A percentile compares a stretch with the other conserved stretches of the same genome.
Evolutionary conservation across 129 eudicot genomes (phyloP).

Genomic region (Mikania micrantha): DNA sequence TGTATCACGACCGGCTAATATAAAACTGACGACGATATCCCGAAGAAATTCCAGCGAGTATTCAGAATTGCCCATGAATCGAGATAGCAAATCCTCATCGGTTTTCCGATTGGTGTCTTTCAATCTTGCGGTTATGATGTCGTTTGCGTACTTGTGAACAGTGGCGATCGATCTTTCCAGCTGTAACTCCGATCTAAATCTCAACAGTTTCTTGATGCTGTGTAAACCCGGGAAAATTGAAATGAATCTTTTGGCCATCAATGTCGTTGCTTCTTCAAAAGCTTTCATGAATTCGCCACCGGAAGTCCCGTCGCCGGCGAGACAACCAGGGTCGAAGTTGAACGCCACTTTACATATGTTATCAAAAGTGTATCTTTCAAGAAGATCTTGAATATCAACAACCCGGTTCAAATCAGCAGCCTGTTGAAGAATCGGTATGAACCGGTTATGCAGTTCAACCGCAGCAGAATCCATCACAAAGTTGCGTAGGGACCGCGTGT

Average conservation of each 20-base stretch:
- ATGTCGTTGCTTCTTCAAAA: constrained; percentile 63
- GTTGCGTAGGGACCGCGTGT: constrained; percentile 52
- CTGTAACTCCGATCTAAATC: constrained; percentile 47
- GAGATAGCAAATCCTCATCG: constrained; percentile 63
- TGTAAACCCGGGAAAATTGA: constrained; percentile 27
- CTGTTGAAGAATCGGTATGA: constrained; percentile 44
- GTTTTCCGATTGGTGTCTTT: constrained; percentile 21
- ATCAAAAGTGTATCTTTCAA: constrained; percentile 82
- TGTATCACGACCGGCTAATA: constrained; percentile 84
- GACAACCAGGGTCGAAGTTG: constrained; percentile 67
- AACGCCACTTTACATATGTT: constrained; percentile 73
- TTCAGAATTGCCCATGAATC: constrained; percentile 47
- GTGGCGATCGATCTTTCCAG: constrained; percentile 34
- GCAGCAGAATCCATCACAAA: constrained; percentile 47
- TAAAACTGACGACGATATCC: constrained; percentile 61
- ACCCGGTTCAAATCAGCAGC: constrained; percentile 22
- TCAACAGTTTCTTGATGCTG: constrained; percentile 32
- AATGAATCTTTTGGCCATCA: constrained; percentile 57
- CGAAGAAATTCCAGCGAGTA: constrained; percentile 50
- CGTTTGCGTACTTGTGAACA: constrained; percentile 62
- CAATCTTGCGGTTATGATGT: constrained; percentile 48
- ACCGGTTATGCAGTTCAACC: constrained; percentile 31
- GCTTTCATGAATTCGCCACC: constrained; percentile 69
- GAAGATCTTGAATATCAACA: constrained; percentile 62
- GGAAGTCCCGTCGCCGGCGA: constrained; percentile 37